These are phyloP conservation scores for Ploettnerulaceae sp. DNA, from an alignment of 2,329 filamentous ascomycete species.

Conservation along the genomic window DNA sequence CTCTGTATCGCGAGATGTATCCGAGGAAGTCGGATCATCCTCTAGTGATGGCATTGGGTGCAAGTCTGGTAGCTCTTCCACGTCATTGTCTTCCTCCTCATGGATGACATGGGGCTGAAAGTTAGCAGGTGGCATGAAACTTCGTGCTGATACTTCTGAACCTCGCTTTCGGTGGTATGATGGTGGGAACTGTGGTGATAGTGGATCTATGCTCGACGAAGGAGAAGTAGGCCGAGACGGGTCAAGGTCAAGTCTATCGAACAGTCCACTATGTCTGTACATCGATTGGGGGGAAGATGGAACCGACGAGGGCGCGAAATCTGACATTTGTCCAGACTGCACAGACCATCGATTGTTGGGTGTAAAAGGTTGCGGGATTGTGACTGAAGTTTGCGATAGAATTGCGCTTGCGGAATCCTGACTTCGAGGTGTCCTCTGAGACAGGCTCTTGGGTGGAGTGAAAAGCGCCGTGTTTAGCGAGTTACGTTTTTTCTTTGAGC, in stretches of 20 bases:
- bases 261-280: slow-evolving; percentile 67
- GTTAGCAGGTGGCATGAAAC: slow-evolving; percentile 36
- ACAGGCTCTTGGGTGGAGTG: slow-evolving; percentile 44
- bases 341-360: slow-evolving; percentile 58
- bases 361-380: slow-evolving; percentile 43
- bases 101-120: slow-evolving; percentile 37
- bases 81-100: slow-evolving; percentile 35
- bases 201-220: slow-evolving; percentile 67
- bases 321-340: slow-evolving; percentile 55
- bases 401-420: slow-evolving; percentile 38
- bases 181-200: slow-evolving; percentile 53
- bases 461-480: slow-evolving; percentile 58
- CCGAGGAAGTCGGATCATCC: slow-evolving; percentile 24
- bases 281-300: slow-evolving; percentile 78
- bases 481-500: slow-evolving; percentile 68
- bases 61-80: slow-evolving; percentile 28
- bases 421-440: slow-evolving; percentile 37
- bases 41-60: slow-evolving; percentile 21
- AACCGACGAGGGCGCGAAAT: slow-evolving; percentile 65
- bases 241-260: slow-evolving; percentile 63
- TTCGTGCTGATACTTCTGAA: slow-evolving; percentile 50
- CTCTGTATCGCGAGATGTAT: slow-evolving; percentile 22
- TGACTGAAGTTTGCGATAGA: slow-evolving; percentile 44
- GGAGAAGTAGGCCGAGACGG: slow-evolving; percentile 77
- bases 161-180: slow-evolving; percentile 51